A percentile compares a stretch with the other conserved stretches of the same genome.
Evolutionary conservation across 805 yeast species (phyloP).

Genomic region (Groenewaldozyma salmanticensis): DNA sequence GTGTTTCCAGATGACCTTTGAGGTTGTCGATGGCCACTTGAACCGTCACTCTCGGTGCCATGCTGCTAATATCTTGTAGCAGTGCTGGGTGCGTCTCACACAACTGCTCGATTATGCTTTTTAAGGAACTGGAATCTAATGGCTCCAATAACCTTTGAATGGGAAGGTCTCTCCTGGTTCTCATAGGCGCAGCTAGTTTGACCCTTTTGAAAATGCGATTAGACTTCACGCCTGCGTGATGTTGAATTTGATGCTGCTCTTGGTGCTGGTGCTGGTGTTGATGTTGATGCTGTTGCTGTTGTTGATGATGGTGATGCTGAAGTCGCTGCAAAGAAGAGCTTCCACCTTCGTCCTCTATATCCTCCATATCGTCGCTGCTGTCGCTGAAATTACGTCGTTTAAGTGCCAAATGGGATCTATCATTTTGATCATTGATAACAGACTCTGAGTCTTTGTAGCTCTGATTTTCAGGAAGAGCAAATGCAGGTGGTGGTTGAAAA

Average conservation of each 20-base stretch:
- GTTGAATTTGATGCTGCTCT: not conserved
- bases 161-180: constrained; percentile 45
- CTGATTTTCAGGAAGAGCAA: too few relatives aligned
- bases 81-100: constrained; percentile 51
- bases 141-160: constrained; percentile 57
- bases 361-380: not conserved
- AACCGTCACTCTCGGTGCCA: constrained; percentile 52
- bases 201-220: not conserved
- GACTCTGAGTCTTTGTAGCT: too few relatives aligned
- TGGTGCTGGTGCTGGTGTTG: not conserved
- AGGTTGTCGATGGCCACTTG: constrained; percentile 43
- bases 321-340: not conserved
- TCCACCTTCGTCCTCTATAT: not conserved
- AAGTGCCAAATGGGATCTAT: not conserved
- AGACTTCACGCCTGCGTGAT: constrained; percentile 2
- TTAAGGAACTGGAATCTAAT: constrained; percentile 48
- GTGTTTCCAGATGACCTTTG: constrained; percentile 32
- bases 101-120: constrained; percentile 41
- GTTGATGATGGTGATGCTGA: not conserved
- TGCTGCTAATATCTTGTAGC: constrained; percentile 35
- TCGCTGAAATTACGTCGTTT: not conserved
- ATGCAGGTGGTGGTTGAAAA: too few relatives aligned
- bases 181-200: not conserved
- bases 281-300: not conserved
- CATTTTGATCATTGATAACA: too few relatives aligned